Evolutionary conservation across 441 rosid genomes (phyloP).

Genomic region (Croton setiger): DNA sequence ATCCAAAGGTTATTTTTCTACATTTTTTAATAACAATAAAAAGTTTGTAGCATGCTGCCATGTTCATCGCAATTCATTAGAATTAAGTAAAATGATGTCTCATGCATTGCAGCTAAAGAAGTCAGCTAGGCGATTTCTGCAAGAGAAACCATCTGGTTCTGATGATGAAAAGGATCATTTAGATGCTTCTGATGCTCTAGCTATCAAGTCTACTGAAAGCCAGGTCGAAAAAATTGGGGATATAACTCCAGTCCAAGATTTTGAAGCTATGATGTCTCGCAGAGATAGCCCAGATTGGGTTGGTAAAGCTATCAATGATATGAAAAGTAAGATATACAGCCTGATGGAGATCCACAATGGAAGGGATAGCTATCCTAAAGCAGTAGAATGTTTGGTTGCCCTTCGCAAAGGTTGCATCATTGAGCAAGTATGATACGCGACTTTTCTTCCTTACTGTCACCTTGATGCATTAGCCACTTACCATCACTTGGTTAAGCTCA

Average conservation of each 20-base stretch:
- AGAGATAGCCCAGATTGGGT: constrained; percentile 74
- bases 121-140: constrained; percentile 39
- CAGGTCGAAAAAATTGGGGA: constrained; percentile 51
- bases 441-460: constrained; percentile 16
- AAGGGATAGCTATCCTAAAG: constrained; percentile 40
- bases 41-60: constrained; percentile 9
- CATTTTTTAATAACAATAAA: constrained; percentile 2
- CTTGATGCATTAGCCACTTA: neutral
- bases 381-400: constrained; percentile 56
- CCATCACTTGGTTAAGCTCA: neutral
- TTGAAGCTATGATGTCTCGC: constrained; percentile 75
- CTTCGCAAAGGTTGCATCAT: constrained; percentile 84
- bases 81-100: constrained; percentile 9
- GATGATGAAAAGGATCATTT: constrained; percentile 42
- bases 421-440: constrained; percentile 70
- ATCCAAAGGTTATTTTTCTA: constrained; percentile 56
- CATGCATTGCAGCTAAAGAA: constrained; percentile 60
- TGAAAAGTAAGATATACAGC: constrained; percentile 51
- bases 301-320: constrained; percentile 55
- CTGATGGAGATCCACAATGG: constrained; percentile 38
- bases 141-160: constrained; percentile 66
- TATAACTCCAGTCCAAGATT: constrained; percentile 69
- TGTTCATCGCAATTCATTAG: constrained; percentile 9
- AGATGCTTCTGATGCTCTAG: constrained; percentile 28
- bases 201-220: constrained; percentile 27